A percentile compares a stretch with the other conserved stretches of the same genome.
Evolutionary conservation across 2,329 filamentous ascomycete genomes (phyloP).

Genomic region (Fusarium sulawesiense): DNA sequence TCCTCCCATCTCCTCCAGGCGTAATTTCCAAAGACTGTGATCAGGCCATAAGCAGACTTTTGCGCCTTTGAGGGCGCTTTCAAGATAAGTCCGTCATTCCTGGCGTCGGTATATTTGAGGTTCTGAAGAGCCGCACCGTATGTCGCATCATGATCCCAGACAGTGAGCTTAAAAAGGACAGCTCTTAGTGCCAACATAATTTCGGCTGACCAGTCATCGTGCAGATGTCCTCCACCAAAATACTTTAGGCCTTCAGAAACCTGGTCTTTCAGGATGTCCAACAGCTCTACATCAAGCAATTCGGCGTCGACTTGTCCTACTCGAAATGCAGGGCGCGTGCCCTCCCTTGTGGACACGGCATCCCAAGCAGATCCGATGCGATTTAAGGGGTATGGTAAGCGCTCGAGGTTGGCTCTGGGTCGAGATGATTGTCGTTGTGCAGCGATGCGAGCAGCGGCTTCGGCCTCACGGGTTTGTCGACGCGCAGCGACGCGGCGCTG

Average conservation of each 20-base stretch:
- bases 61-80: conserved; percentile 82
- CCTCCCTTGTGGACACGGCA: conserved; percentile 76
- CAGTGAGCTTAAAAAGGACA: conserved; percentile 90
- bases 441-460: conserved; percentile 67
- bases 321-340: conserved; percentile 85
- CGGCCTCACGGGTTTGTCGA: conserved; percentile 78
- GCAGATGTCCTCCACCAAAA: conserved; percentile 77
- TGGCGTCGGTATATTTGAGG: conserved; percentile 87
- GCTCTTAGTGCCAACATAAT: conserved; percentile 82
- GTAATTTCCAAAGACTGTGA: conserved; percentile 90
- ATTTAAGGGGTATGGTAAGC: conserved; percentile 72
- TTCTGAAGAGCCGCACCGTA: conserved; percentile 96
- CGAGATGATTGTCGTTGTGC: conserved; percentile 63
- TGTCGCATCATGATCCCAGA: conserved; percentile 96
- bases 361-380: conserved; percentile 74
- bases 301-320: conserved; percentile 98
- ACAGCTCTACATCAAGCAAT: conserved; percentile 90
- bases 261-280: conserved; percentile 86
- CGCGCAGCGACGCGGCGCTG: conserved; percentile 87
- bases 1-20: conserved; percentile 93
- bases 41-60: conserved; percentile 83
- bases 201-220: conserved; percentile 89
- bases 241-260: conserved; percentile 90
- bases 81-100: conserved; percentile 70
- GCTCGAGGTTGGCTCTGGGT: conserved; percentile 65